Conservation (phyloP, 768 basidiomycete genomes). For the Lentinus brumalis region DNA sequence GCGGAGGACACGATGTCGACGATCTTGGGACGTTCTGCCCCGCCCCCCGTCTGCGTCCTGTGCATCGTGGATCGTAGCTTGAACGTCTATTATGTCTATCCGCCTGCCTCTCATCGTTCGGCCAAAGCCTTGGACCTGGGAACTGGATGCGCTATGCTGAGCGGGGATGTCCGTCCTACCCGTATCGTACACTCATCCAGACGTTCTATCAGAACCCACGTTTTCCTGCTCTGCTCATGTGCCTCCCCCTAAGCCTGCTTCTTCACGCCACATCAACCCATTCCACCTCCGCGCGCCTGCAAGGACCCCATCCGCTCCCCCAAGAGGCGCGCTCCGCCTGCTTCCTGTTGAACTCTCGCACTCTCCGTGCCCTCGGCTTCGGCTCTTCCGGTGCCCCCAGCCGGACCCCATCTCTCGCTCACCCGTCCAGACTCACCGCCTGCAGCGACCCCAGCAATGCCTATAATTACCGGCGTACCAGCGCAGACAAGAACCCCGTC, state of each 20-base stretch:
- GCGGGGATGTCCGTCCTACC: neutral
- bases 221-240: slow-evolving; percentile 13
- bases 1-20: neutral
- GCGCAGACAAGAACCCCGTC: too few relatives aligned
- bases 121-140: neutral
- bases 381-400: neutral
- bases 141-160: neutral
- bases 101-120: neutral
- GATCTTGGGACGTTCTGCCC: neutral
- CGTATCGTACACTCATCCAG: slow-evolving; percentile 7
- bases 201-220: slow-evolving; percentile 17
- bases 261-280: slow-evolving; percentile 4
- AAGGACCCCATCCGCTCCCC: neutral
- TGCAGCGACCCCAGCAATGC: neutral
- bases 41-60: neutral
- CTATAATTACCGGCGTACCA: neutral
- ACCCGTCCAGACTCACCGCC: slow-evolving; percentile 1
- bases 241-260: slow-evolving; percentile 12
- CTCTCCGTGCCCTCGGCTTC: neutral
- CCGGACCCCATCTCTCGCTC: neutral
- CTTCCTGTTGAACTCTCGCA: neutral
- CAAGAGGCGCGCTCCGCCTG: neutral
- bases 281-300: slow-evolving; percentile 5
- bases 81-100: neutral
- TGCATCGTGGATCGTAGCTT: neutral